Base-by-base conservation (phyloP, 257 asterid genomes). In the Salvia hispanica region DNA sequence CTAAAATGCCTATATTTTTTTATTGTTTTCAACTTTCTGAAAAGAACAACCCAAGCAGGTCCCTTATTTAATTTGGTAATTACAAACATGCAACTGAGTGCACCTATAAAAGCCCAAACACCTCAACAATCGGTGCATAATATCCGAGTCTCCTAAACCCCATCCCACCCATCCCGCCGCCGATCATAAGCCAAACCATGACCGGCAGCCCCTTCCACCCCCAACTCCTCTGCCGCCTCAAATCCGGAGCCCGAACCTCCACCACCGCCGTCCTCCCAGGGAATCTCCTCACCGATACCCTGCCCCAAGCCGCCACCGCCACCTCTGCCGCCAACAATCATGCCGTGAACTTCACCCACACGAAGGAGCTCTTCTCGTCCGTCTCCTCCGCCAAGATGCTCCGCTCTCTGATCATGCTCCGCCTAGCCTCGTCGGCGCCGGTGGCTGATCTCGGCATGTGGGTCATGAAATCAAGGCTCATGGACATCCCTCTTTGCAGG, bases 381-480 rank as follows among this genome's bases (percentile, higher is more conserved):
- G 62, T 88, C 3, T 39, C 86, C 2, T 82, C 92, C 7, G 5
- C 73, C 0, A 88, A 75, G 46, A 76, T 91, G 77, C 16, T 83
- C 5, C 76, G 63, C 62, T 89, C 96, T 0, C 18, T 84, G 15
- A 2, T 58, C 8, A 85, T 80, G 6, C 87, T 92, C 0, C 80
- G 79, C 33, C 47, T 77, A 77, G 55, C 86, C 0, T 68, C 92
- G 0, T 11, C 73, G 0, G 84, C 64, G 67, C 85, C 86, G 0
- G 45, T 83, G 73, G 88, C 85, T 18, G 95, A 87, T 69, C 0
- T 80, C 0, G 96, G 96, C 0, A 1, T 61, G 59, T 51, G 77
- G 84, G 84, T 85, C n/a, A 67, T 85, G 86, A 81, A 69, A 4
- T 89, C 95, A 4, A 34, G 62, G 21, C 77, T 83, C 21, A 72